These are phyloP conservation scores for Melocanna baccifera DNA, from an alignment of 176 grass and related monocot genomes.

Conservation along the genomic window DNA sequence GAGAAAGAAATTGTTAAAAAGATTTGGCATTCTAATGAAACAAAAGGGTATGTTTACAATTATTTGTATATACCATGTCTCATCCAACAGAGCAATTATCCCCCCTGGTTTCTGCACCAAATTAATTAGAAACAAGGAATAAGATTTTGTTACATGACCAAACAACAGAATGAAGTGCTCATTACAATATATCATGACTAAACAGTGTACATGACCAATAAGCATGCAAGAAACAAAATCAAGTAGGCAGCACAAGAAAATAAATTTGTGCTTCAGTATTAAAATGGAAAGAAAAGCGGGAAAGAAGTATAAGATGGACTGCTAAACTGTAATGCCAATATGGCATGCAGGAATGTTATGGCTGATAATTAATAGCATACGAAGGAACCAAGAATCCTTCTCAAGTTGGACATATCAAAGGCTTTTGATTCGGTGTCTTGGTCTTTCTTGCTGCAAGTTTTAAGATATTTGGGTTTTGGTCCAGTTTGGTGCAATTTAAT, in stretches of 20 bases:
- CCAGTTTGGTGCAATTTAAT: too few species aligned
- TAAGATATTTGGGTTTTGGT: too few species aligned
- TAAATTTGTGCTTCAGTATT: constrained; percentile 4
- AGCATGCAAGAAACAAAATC: background rate
- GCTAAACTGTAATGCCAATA: background rate
- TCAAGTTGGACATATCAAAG: too few species aligned
- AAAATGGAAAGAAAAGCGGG: background rate
- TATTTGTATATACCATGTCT: constrained; percentile 72
- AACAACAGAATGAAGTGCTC: constrained; percentile 4
- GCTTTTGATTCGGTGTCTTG: too few species aligned
- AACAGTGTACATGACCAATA: background rate
- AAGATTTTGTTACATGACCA: constrained; percentile 12
- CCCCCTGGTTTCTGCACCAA: constrained; percentile 90
- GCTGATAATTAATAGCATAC: background rate
- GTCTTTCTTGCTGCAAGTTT: too few species aligned
- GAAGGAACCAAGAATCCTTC: too few species aligned
- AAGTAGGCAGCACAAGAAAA: constrained; percentile 11
- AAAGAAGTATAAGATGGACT: background rate
- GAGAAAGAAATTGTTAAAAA: constrained; percentile 27
- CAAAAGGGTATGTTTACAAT: background rate
- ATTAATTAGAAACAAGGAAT: constrained; percentile 37
- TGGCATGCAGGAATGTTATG: background rate
- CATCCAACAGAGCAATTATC: constrained; percentile 94
- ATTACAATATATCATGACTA: constrained; percentile 17
- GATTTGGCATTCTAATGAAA: background rate